A percentile compares a stretch with the other conserved stretches of the same genome.
These are phyloP conservation scores for Calonectria multiphialidica DNA, from an alignment of 2,329 filamentous ascomycete genomes.

Conservation along the genomic window DNA sequence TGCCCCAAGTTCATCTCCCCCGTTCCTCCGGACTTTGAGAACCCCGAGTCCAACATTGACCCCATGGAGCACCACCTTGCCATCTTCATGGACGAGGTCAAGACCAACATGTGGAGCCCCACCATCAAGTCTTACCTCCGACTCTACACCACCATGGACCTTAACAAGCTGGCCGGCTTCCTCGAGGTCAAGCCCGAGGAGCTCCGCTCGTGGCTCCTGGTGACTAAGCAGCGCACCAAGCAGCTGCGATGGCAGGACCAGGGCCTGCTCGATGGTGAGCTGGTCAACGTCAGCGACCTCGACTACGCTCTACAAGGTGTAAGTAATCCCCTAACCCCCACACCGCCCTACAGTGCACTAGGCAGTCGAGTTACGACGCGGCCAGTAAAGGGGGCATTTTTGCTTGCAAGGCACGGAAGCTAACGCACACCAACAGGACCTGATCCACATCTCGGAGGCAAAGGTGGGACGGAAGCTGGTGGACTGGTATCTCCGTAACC, in stretches of 20 bases:
- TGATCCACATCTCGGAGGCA: slow-evolving; percentile 98
- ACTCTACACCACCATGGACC: slow-evolving; percentile 99
- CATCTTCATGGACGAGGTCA: slow-evolving; percentile 99
- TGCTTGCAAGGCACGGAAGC: slow-evolving; percentile 17
- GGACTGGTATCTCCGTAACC: slow-evolving; percentile 98
- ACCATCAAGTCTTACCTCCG: slow-evolving; percentile 99
- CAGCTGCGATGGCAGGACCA: slow-evolving; percentile 94
- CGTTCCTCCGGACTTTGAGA: slow-evolving; percentile 96
- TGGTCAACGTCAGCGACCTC: slow-evolving; percentile 92
- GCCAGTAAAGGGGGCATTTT: neutral
- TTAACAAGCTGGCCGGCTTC: slow-evolving; percentile 98
- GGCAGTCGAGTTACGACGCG: slow-evolving; percentile 34
- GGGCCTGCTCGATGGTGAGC: slow-evolving; percentile 90
- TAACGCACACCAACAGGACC: slow-evolving; percentile 69
- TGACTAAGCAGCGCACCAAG: slow-evolving; percentile 98
- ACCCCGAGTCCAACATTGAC: slow-evolving; percentile 95
- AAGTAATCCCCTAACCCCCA: slow-evolving; percentile 56
- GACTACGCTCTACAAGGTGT: slow-evolving; percentile 97
- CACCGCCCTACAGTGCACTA: neutral
- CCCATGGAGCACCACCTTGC: slow-evolving; percentile 96
- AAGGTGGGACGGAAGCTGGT: slow-evolving; percentile 98
- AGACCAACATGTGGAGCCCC: slow-evolving; percentile 98
- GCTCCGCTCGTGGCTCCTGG: slow-evolving; percentile 90
- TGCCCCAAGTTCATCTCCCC: slow-evolving; percentile 99
- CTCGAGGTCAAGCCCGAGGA: slow-evolving; percentile 97